phyloP scores from a whole-genome alignment of 345 rosid species.

The Ceriops zippeliana region DNA sequence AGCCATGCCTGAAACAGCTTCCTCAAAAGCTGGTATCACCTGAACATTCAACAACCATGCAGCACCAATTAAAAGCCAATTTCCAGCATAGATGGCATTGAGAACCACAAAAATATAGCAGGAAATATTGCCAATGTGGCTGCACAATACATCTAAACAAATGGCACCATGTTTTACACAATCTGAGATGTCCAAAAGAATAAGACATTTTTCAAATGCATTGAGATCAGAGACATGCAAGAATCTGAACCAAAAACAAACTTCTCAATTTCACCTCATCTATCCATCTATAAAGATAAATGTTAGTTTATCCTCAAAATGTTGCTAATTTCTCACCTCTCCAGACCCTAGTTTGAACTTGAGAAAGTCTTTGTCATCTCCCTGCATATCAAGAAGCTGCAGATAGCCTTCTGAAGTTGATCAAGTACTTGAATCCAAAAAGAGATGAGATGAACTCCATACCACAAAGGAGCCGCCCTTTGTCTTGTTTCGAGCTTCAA shows the following conservation, averaged over 20 bases:
- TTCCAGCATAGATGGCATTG: not conserved
- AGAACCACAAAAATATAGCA: not conserved
- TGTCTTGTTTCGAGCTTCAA: slow-evolving; percentile 97
- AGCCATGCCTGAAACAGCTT: slow-evolving; percentile 91
- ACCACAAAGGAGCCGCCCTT: slow-evolving; percentile 98
- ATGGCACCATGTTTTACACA: not conserved
- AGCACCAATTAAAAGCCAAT: slow-evolving; percentile 7
- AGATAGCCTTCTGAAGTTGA: slow-evolving; percentile 1
- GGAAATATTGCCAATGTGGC: not conserved
- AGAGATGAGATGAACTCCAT: slow-evolving; percentile 12
- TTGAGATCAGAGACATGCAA: not conserved
- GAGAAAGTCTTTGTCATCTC: slow-evolving; percentile 80
- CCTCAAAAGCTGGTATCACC: slow-evolving; percentile 97
- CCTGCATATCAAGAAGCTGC: slow-evolving; percentile 43
- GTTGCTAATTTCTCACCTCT: slow-evolving; percentile 43
- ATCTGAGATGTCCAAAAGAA: not conserved
- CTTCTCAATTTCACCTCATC: slow-evolving; percentile 3
- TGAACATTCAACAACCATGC: slow-evolving; percentile 29
- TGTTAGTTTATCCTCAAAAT: not conserved
- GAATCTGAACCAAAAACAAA: not conserved
- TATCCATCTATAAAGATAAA: not conserved
- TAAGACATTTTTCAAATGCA: not conserved
- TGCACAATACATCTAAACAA: slow-evolving; percentile 1
- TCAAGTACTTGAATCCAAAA: not conserved
- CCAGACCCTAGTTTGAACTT: slow-evolving; percentile 73